Percentiles rank a stretch among this genome's conserved stretches.
Evolutionary conservation across 441 rosid genomes (phyloP).

Genomic region (Sinapis alba): DNA sequence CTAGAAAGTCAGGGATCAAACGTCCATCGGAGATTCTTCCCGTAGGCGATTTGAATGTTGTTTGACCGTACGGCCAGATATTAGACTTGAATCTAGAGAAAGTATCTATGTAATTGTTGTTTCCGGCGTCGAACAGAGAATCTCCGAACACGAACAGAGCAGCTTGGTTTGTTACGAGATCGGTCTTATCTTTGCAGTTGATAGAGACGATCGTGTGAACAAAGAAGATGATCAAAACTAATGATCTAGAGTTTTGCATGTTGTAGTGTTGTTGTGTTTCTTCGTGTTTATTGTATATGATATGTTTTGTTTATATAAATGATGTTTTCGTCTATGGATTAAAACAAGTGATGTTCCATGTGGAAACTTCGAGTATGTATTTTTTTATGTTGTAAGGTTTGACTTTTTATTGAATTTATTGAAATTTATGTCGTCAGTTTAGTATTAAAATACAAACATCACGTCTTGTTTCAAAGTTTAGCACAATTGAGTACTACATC

Average conservation of each 20-base stretch:
- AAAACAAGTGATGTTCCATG: neutral
- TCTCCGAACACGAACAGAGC: neutral
- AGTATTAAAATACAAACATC: neutral
- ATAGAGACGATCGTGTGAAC: neutral
- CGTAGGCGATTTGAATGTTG: conserved; percentile 46
- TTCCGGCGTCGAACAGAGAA: neutral
- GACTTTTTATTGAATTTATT: neutral
- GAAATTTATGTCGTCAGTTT: neutral
- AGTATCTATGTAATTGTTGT: neutral
- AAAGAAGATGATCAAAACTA: neutral
- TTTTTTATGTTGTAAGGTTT: neutral
- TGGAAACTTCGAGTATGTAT: neutral
- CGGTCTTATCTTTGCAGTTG: neutral
- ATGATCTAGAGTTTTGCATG: neutral
- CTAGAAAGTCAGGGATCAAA: conserved; percentile 47
- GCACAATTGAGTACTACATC: neutral
- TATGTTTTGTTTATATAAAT: neutral
- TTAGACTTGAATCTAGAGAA: conserved; percentile 21
- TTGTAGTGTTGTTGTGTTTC: neutral
- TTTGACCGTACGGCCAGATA: conserved; percentile 47
- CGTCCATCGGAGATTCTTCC: conserved; percentile 52
- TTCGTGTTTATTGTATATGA: neutral
- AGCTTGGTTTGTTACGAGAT: conserved; percentile 1
- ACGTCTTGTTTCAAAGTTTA: neutral
- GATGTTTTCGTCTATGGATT: neutral